A percentile compares a stretch with the other conserved stretches of the same genome.
These are phyloP conservation scores for Stereocaulon alpinum DNA, from an alignment of 495 filamentous ascomycete species.

Conservation along the genomic window DNA sequence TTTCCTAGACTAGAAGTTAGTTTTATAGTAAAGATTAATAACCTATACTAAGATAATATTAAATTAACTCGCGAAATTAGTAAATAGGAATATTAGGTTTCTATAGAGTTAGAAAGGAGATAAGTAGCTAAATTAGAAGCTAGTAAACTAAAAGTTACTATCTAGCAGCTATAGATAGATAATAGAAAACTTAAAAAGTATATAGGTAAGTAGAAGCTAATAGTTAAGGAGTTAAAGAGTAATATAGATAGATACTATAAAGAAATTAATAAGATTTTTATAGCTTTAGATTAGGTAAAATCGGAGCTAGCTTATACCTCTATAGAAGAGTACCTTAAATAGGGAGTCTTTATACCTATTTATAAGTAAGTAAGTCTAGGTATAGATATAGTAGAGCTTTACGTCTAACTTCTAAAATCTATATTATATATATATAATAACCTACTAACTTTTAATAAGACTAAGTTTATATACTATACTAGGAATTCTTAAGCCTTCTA, in stretches of 20 bases:
- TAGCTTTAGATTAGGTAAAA: slow-evolving; percentile 5
- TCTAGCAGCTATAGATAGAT: not conserved
- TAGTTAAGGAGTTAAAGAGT: not conserved
- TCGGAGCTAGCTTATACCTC: not conserved
- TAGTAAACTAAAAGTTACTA: not conserved
- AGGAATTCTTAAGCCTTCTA: not conserved
- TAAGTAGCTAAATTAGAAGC: not conserved
- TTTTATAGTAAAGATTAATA: slow-evolving; percentile 10
- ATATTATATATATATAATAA: slow-evolving; percentile 1
- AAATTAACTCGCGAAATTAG: slow-evolving; percentile 7
- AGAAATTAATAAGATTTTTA: slow-evolving; percentile 10
- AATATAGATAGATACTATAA: slow-evolving; percentile 5
- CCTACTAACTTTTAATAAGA: slow-evolving; percentile 4
- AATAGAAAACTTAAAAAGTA: not conserved
- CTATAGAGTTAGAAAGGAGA: slow-evolving; percentile 4
- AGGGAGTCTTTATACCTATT: not conserved
- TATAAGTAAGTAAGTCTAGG: not conserved
- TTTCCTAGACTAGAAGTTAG: slow-evolving; percentile 5
- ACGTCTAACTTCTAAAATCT: slow-evolving; percentile 5
- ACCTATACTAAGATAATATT: slow-evolving; percentile 8
- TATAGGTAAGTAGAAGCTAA: not conserved
- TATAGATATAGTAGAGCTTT: slow-evolving; percentile 3
- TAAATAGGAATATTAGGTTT: slow-evolving; percentile 1
- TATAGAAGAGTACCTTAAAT: not conserved
- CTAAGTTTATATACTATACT: not conserved